phyloP scores from a whole-genome alignment of 2,329 filamentous ascomycete genomes.

The Colletotrichum limetticola region DNA sequence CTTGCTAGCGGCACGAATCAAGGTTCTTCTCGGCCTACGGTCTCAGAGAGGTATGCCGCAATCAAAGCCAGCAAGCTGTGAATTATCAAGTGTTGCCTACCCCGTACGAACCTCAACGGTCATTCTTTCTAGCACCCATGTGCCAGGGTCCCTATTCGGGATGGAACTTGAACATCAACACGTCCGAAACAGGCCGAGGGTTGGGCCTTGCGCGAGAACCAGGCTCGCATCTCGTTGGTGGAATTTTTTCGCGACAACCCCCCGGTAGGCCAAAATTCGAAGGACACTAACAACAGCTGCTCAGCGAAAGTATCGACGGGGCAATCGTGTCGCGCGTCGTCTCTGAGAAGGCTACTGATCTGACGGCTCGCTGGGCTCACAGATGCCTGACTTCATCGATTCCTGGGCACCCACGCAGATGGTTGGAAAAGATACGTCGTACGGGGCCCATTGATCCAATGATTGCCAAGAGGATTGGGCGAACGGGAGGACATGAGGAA shows the following conservation, averaged over 20 bases:
- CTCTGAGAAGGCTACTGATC: not conserved
- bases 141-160: constrained; percentile 41
- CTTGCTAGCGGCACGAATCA: not conserved
- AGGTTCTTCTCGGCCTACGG: not conserved
- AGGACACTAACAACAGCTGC: constrained; percentile 4
- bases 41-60: not conserved
- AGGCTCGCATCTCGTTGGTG: constrained; percentile 26
- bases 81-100: not conserved
- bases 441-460: constrained; percentile 15
- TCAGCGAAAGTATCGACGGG: constrained; percentile 2
- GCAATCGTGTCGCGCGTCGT: not conserved
- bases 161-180: constrained; percentile 44
- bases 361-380: constrained; percentile 1
- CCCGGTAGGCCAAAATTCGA: not conserved
- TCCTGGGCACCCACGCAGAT: constrained; percentile 30
- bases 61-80: not conserved
- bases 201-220: not conserved
- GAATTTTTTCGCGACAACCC: not conserved
- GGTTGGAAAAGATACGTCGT: not conserved
- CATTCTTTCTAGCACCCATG: constrained; percentile 38
- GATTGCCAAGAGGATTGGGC: constrained; percentile 9
- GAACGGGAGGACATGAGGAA: constrained; percentile 10
- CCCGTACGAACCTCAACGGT: not conserved
- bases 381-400: constrained; percentile 24
- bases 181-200: constrained; percentile 15